These are phyloP conservation scores for Eleusine coracana DNA, from an alignment of 176 grass and related monocot species.

Conservation along the genomic window DNA sequence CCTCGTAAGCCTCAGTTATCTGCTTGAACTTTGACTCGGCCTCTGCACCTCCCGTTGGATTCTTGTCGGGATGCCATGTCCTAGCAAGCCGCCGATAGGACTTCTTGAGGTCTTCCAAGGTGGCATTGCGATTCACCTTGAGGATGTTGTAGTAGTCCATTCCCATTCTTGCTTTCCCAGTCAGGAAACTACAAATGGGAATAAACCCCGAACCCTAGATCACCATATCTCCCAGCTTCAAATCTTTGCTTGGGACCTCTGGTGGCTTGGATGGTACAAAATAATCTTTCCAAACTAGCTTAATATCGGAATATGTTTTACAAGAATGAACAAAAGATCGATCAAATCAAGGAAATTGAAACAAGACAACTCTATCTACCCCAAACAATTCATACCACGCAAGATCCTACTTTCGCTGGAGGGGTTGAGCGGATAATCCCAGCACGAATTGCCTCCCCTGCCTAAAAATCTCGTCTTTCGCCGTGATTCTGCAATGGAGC, in stretches of 20 bases:
- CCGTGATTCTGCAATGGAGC: slow-evolving; percentile 14
- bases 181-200: slow-evolving; percentile 3
- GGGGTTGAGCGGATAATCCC: neutral
- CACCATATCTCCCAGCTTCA: neutral
- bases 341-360: neutral
- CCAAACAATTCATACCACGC: neutral
- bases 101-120: slow-evolving; percentile 67
- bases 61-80: slow-evolving; percentile 89
- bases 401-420: neutral
- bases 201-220: slow-evolving; percentile 40
- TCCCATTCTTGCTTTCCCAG: slow-evolving; percentile 3
- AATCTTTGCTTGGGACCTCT: neutral
- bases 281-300: neutral
- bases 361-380: neutral
- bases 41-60: slow-evolving; percentile 56
- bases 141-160: slow-evolving; percentile 93
- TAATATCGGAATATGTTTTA: neutral
- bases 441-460: neutral
- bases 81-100: slow-evolving; percentile 69
- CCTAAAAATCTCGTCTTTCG: slow-evolving; percentile 3
- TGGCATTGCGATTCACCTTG: slow-evolving; percentile 71
- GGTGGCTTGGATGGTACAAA: neutral
- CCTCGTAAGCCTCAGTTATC: slow-evolving; percentile 82
- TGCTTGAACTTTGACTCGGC: slow-evolving; percentile 77
- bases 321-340: neutral